A percentile compares a stretch with the other conserved stretches of the same genome.
phyloP scores from a whole-genome alignment of 495 filamentous ascomycete species.

The Penicillium soppii region DNA sequence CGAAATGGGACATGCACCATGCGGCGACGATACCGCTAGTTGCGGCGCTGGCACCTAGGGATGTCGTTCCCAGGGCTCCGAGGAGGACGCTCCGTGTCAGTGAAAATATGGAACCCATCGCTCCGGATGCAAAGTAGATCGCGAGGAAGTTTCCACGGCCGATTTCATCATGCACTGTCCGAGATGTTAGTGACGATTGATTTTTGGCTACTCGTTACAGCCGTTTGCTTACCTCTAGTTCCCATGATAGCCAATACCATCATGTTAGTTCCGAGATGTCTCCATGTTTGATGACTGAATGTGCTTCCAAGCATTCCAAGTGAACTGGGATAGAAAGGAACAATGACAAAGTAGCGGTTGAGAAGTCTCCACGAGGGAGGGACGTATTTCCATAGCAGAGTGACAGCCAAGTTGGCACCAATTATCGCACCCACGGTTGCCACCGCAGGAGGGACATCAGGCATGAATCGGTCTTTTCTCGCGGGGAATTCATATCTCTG shows the following conservation, averaged over 20 bases:
- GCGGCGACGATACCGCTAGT: constrained; percentile 66
- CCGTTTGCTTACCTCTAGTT: constrained; percentile 44
- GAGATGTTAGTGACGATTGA: background rate
- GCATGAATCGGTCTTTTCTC: constrained; percentile 60
- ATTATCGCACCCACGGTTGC: constrained; percentile 73
- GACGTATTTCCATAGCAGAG: constrained; percentile 59
- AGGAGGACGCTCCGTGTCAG: constrained; percentile 58
- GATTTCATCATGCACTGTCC: constrained; percentile 76
- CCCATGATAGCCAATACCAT: constrained; percentile 58
- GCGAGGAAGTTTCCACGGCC: constrained; percentile 82
- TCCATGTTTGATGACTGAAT: constrained; percentile 73
- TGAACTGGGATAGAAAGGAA: constrained; percentile 66
- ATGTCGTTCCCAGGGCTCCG: constrained; percentile 46
- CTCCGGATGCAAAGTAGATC: constrained; percentile 69
- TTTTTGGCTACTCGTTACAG: background rate
- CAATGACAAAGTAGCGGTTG: constrained; percentile 74
- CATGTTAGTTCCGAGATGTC: constrained; percentile 75
- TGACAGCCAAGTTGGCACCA: constrained; percentile 61
- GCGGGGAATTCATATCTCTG: constrained; percentile 62
- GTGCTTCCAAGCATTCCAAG: constrained; percentile 64
- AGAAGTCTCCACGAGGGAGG: constrained; percentile 71
- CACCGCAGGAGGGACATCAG: constrained; percentile 72
- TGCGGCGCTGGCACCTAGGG: constrained; percentile 74
- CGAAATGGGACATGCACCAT: constrained; percentile 64
- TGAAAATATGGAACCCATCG: constrained; percentile 62